Evolutionary conservation across 108 stramenopile species (phyloP), one percentile per base, ranked within the genome.

Genomic region (Schizochytrium sp.): DNA sequence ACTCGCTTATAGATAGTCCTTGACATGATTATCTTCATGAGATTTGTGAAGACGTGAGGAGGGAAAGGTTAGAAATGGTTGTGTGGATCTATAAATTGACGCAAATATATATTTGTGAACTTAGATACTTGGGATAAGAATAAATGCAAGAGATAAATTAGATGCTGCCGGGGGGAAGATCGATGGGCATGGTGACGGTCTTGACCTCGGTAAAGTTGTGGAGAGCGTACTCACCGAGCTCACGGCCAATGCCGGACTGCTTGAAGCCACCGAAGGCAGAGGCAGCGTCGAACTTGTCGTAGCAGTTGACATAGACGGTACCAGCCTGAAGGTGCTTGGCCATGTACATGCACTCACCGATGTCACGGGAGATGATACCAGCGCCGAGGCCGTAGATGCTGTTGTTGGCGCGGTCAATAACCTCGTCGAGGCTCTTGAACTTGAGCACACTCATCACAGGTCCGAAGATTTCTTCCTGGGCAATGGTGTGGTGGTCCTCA

Each of bases 371-470:
- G 42, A 93, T 91, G 42, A 96, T 90, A 10, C 96, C 95, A 0
- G 96, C 94, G 19, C 94, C 94, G 72, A 97, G 94, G 8, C 97
- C 97, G 89, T 91, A 97, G 3, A 87, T 56, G 10, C 95, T 93
- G 61, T 94, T 88, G 89, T 97, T 96, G 49, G 97, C 96, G 3
- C 94, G 88, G 42, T 89, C 40, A 45, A 96, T 72, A 13, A 90
- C 97, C 87, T 97, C 96, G 55, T 93, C 93, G 46, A 96, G 95
- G n/a, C 94, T 94, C 56, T 95, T 94, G 92, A 96, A 98, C 38
- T 93, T 90, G 12, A 55, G 72, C 40, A 96, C 93, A n/a, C 61
- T 10, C 91, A 94, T 90, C 46, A 95, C 93, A 5, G 94, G 94
- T 15, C 94, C 94, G 61, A 95, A 95, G 55, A 96, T 94, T 72